Base-by-base conservation (phyloP, 345 rosid genomes). In the Aethionema arabicum region DNA sequence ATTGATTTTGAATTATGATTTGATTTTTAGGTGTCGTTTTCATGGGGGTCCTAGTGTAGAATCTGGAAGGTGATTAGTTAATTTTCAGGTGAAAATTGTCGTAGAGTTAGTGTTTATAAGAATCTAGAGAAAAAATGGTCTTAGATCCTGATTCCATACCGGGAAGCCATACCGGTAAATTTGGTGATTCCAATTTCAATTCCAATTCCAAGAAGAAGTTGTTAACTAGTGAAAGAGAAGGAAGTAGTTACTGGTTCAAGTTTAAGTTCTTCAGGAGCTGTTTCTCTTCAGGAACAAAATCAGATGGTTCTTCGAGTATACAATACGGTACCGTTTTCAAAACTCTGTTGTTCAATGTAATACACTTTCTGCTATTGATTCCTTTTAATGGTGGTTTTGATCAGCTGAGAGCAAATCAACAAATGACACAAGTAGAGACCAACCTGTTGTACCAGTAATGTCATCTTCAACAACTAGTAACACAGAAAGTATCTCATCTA, bases 231-330 rank as follows among this genome's bases (percentile, higher is more conserved):
- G 75, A 65, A 38, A 12, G 61, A 4, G 59, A 59, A 52, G 66
- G 27, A 45, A 10, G 60, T 42, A 65, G 82, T 1, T 75, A 75
- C 59, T 78, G 82, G 79, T 5, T 78, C 45, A 78, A 72, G 51
- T 73, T 76, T 51, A 73, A 69, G 76, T 70, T 76, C 50, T 59
- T 70, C 38, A 71, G 74, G 30, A 70, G 66, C 68, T 78, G 66
- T 64, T 42, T 79, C 38, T 67, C 76, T 74, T 48, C 70, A 46
- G 74, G 40, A 59, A 13, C 79, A 52, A 74, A 72, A 67, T 52
- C 9, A 61, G 81, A 80, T 36, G 50, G 68, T 56, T 59, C 79
- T 74, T 37, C 77, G 9, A 40, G 44, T 40, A 40, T 40, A 40
- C 44, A 40, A 40, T 40, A 40, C n/a, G 44, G 44, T 40, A 40